These are phyloP conservation scores for Beauveria sp. DNA, from an alignment of 2,329 filamentous ascomycete genomes.

Conservation along the genomic window DNA sequence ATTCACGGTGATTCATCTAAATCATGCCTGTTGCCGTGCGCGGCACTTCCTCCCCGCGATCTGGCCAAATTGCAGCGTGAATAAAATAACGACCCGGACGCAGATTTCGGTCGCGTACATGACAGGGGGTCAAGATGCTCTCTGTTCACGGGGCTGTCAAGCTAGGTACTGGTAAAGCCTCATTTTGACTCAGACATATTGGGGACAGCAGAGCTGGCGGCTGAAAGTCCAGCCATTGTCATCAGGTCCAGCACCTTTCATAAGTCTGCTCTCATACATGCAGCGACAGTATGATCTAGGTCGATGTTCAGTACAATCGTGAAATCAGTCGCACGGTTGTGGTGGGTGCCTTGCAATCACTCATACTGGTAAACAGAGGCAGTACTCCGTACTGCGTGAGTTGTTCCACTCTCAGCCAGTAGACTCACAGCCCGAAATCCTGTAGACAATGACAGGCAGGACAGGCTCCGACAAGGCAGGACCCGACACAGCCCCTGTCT, in stretches of 20 bases:
- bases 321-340: background rate
- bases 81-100: too few relatives aligned
- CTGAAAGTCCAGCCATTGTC: too few relatives aligned
- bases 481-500: background rate
- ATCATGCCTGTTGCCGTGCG: background rate
- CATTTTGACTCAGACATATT: too few relatives aligned
- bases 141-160: too few relatives aligned
- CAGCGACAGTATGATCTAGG: too few relatives aligned
- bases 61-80: background rate
- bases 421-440: background rate
- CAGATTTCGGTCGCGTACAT: background rate
- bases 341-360: too few relatives aligned
- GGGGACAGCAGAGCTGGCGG: too few relatives aligned
- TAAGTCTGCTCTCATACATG: too few relatives aligned
- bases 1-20: background rate
- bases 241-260: too few relatives aligned
- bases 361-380: background rate
- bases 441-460: background rate
- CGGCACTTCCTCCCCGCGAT: background rate
- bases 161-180: too few relatives aligned
- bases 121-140: too few relatives aligned
- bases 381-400: background rate
- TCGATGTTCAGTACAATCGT: too few relatives aligned
- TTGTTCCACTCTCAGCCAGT: background rate
- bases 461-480: background rate